Evolutionary conservation across 2,329 filamentous ascomycete genomes (phyloP), one percentile per base, ranked within the genome.

Genomic region (Trichoderma simmonsii): DNA sequence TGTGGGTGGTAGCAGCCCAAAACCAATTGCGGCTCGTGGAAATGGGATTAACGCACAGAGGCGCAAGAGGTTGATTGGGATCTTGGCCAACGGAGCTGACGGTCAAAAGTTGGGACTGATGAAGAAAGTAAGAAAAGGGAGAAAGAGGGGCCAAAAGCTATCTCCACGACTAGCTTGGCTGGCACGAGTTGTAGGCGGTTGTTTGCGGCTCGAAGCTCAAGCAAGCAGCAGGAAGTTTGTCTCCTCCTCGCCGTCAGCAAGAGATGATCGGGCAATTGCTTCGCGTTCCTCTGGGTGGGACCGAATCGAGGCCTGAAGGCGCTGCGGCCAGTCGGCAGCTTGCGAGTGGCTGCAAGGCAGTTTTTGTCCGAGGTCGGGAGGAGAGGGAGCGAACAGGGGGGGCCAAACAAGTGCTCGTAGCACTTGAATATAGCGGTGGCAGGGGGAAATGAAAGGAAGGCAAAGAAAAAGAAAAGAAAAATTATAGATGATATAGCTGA

Each of bases 1-100:
- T 72, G 56, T 67, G 65, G 65, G 36, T 71, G 64, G 64, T 69
- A 59, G 73, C 72, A 61, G 73, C 70, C 73, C 70, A 68, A 72
- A 48, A 48, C 70, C 51, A 65, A 69, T 71, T 68, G 71, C 63
- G 68, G 21, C 43, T 39, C 60, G 73, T 71, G 61, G 61, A 64
- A 28, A 68, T n/a, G 18, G 26, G 67, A 60, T 62, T 24, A 39
- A 48, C 14, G 63, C 43, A 54, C 34, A 32, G 21, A 60, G 28
- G 28, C 15, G 28, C 11, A n/a, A 18, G 56, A 8, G 34, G 43
- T n/a, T 51, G n/a, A 32, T 28, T 48, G 28, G 36, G 21, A 59
- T 18, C 9, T 21, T 43, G n/a, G 11, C 24, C 24, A 57, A 36
- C 43, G 43, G 8, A 21, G 43, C 3, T 51, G 43, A 51, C 9